Base-by-base conservation (phyloP, 495 filamentous ascomycete species). In the Hypoxylon perforatum region DNA sequence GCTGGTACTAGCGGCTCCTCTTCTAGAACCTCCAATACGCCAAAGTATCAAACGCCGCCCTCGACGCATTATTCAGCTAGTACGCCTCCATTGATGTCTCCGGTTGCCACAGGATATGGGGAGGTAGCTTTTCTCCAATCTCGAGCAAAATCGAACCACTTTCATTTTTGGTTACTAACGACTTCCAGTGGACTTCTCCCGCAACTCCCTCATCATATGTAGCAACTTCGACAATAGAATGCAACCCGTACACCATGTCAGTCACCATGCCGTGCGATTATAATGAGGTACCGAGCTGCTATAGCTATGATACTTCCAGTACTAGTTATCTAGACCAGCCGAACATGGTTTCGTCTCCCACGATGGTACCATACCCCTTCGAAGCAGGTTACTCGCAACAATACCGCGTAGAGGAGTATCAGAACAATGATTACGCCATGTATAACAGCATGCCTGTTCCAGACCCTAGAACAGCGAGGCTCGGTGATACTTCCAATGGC, bases 101-200 rank as follows among this genome's bases (percentile, higher is more conserved):
- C 57, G 33, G 23, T 51, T 57, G 23, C 39, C 15, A 44, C 62
- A n/a, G 39, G 53, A 47, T 72, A 72, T 21, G 52, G 55, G 14
- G 71, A 74, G 51, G 71, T 71, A 67, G 23, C 61, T 56, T 17
- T 39, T 36, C 28, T 48, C 33, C 19, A 21, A 19, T 30, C 14
- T 28, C 11, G 12, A 50, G 17, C 45, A 28, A 19, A 28, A 28
- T 9, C 12, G 5, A 58, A 23, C 36, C 15, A 12, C 4, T 38
- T 11, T 57, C 41, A 12, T 36, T 52, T 14, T 0, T 61, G 35
- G 14, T 38, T 38, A 28, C 72, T 74, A 47, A 74, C 11, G 5
- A 11, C 52, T 18, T 28, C 11, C 39, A 74, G 72, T 74, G 72
- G 72, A 51, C 62, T 38, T 56, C 62, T 59, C 52, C 65, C 17